Conservation (phyloP, 1,139 yeast species). For the Kluyveromyces marxianus region DNA sequence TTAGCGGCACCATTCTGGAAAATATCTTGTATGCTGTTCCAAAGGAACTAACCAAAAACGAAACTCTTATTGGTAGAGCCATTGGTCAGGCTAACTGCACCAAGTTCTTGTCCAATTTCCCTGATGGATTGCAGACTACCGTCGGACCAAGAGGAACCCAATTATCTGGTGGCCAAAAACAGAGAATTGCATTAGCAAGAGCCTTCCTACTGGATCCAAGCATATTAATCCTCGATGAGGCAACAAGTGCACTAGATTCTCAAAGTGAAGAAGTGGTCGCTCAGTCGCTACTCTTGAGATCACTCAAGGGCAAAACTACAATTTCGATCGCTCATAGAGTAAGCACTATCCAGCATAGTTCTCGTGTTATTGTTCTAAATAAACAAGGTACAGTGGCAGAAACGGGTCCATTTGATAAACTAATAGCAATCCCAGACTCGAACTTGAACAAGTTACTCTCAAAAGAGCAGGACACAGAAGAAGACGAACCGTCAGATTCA, state of each 20-base stretch:
- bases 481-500: neutral
- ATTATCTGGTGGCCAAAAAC: slow-evolving; percentile 81
- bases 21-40: slow-evolving; percentile 67
- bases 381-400: slow-evolving; percentile 68
- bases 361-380: slow-evolving; percentile 64
- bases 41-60: slow-evolving; percentile 40
- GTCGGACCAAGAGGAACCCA: slow-evolving; percentile 89
- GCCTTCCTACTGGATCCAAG: slow-evolving; percentile 63
- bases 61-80: slow-evolving; percentile 20
- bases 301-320: slow-evolving; percentile 67
- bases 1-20: slow-evolving; percentile 72
- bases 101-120: slow-evolving; percentile 60
- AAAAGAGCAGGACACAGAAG: slow-evolving; percentile 13
- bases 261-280: slow-evolving; percentile 64
- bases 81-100: slow-evolving; percentile 59
- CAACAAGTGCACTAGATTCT: slow-evolving; percentile 73
- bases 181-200: slow-evolving; percentile 80
- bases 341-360: slow-evolving; percentile 71
- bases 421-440: slow-evolving; percentile 51
- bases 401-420: slow-evolving; percentile 59
- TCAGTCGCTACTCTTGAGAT: slow-evolving; percentile 54
- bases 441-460: slow-evolving; percentile 36
- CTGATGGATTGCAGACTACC: slow-evolving; percentile 70
- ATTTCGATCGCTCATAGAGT: slow-evolving; percentile 89
- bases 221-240: slow-evolving; percentile 65